These are phyloP conservation scores for Suhomyces bolitotheri DNA, from an alignment of 1,139 yeast species.

Conservation along the genomic window DNA sequence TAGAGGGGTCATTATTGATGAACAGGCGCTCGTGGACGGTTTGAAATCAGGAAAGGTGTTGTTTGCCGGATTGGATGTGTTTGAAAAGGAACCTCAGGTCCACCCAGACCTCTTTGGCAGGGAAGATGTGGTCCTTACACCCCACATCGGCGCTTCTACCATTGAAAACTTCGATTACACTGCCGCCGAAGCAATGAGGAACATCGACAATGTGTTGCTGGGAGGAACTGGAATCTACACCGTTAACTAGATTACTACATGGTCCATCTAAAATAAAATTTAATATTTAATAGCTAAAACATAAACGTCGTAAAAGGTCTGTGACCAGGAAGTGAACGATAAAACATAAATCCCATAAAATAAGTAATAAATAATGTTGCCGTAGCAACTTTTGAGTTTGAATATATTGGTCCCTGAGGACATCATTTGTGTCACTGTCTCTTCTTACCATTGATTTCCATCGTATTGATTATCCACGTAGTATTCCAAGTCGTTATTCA, in stretches of 20 bases:
- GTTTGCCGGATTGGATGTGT: conserved; percentile 30
- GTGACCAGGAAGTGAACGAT: conserved; percentile 9
- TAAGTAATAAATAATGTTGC: conserved; percentile 7
- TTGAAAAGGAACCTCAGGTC: conserved; percentile 24
- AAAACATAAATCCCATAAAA: conserved; percentile 5
- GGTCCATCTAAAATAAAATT: too few relatives aligned
- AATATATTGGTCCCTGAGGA: conserved; percentile 3
- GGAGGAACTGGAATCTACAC: conserved; percentile 33
- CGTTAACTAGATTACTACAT: neutral
- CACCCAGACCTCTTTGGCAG: conserved; percentile 24
- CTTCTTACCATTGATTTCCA: conserved; percentile 7
- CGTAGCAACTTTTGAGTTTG: neutral
- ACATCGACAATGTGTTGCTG: conserved; percentile 40
- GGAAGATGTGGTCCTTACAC: conserved; percentile 26
- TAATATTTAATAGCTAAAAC: conserved; percentile 1
- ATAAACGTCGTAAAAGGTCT: conserved; percentile 10
- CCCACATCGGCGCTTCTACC: conserved; percentile 27
- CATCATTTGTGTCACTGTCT: neutral
- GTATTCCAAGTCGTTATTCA: conserved; percentile 14
- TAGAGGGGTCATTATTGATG: conserved; percentile 26
- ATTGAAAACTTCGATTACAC: conserved; percentile 27
- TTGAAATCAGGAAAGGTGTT: conserved; percentile 25
- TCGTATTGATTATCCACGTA: conserved; percentile 13
- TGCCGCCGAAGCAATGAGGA: conserved; percentile 32
- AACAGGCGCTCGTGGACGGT: conserved; percentile 26